These are phyloP conservation scores for Beta vulgaris DNA, from an alignment of 148 eudicot genomes.

Conservation along the genomic window DNA sequence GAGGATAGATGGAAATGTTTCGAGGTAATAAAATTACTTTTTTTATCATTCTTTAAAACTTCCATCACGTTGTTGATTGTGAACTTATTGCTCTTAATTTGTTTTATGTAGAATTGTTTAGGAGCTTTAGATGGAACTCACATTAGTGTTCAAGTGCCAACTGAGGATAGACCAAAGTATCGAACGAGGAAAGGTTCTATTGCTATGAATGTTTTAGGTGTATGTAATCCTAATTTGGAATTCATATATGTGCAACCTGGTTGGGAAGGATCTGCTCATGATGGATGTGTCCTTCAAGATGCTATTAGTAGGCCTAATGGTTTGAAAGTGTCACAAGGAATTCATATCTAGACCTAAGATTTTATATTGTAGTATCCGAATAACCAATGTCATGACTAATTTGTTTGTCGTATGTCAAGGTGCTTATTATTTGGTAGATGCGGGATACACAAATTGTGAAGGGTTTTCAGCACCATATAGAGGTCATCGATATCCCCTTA, in stretches of 20 bases:
- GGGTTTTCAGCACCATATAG: too few relatives aligned
- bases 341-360: too few relatives aligned
- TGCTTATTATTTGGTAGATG: too few relatives aligned
- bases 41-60: not conserved
- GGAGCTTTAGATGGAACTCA: conserved; percentile 8
- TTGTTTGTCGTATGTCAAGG: too few relatives aligned
- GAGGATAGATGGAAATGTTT: conserved; percentile 12
- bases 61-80: not conserved
- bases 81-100: not conserved
- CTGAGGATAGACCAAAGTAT: not conserved
- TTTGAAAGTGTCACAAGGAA: not conserved
- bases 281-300: not conserved
- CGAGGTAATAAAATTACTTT: not conserved
- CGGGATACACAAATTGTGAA: too few relatives aligned
- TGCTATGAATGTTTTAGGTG: not conserved
- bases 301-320: not conserved
- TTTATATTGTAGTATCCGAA: too few relatives aligned
- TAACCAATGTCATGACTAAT: too few relatives aligned
- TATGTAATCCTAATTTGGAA: not conserved
- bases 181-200: not conserved
- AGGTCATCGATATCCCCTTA: too few relatives aligned
- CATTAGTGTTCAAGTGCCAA: not conserved
- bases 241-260: not conserved
- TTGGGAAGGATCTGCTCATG: not conserved
- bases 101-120: conserved; percentile 5